Base-by-base conservation (phyloP, 2,329 filamentous ascomycete species). In the Colletotrichum scovillei region DNA sequence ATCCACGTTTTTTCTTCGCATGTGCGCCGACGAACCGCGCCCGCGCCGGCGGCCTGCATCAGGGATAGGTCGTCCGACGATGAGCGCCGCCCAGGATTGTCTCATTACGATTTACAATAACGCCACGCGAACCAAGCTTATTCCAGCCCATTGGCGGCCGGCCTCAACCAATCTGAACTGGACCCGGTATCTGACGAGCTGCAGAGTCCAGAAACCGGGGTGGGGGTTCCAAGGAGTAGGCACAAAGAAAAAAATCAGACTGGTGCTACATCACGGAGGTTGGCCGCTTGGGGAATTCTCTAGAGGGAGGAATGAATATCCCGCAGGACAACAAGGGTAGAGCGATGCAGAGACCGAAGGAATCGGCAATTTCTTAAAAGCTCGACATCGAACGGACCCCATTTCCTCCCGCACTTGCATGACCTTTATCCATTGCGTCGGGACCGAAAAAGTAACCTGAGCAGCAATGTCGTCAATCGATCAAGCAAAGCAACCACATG, bases 381-480 rank as follows among this genome's bases (percentile, higher is more conserved):
- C 63, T 56, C 52, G 9, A 42, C 32, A 16, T 55, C 63, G 32
- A 28, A 65, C 32, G 22, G 32, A 8, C 63, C 63, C 53, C 35
- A 32, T 7, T n/a, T 42, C 42, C 55, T 22, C 49, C 57, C 63
- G 49, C 67, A 64, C 63, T 46, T 63, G 62, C 66, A 72, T 63
- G 69, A 72, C 58, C 52, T n/a, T 9, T n/a, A 46, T 32, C 58
- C 65, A 32, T 0, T 42, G 22, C 38, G 62, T 67, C 55, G 68
- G 64, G 49, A 67, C 38, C 57, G 73, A 59, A 49, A 58, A 62
- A 59, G 46, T 30, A 42, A 69, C n/a, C 52, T 24, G 24, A 22
- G 49, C 69, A 26, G 46, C 57, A 55, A 69, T 69, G 69, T 63
- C 68, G 58, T 49, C 67, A 1, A 57, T 66, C 38, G 67, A 75